phyloP scores from a whole-genome alignment of 208 protist genomes.

The Leishmania amazonensis region DNA sequence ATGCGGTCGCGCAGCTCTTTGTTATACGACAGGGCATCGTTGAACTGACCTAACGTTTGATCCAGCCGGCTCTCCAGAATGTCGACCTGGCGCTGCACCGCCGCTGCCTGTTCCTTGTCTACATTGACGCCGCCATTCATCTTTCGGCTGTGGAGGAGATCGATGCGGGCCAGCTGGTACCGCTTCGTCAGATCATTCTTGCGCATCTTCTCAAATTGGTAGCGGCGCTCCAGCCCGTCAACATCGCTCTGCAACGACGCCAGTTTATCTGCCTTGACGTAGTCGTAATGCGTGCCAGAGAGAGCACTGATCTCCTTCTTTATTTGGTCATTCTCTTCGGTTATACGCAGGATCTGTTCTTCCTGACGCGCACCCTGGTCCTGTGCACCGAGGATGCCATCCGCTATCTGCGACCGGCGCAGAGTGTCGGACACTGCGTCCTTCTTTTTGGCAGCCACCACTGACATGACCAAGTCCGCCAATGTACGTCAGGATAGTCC shows the following conservation, averaged over 20 bases:
- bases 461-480: conserved; percentile 17
- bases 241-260: conserved; percentile 82
- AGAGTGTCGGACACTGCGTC: conserved; percentile 37
- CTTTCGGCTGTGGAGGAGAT: conserved; percentile 84
- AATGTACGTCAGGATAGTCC: background rate
- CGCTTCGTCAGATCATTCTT: conserved; percentile 90
- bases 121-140: conserved; percentile 92
- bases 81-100: conserved; percentile 92
- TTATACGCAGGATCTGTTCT: conserved; percentile 75
- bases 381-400: conserved; percentile 60
- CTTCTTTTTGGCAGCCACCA: conserved; percentile 24
- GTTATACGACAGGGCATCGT: conserved; percentile 95
- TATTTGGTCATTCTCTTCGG: conserved; percentile 85
- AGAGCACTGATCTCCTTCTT: conserved; percentile 87
- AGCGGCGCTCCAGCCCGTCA: conserved; percentile 86
- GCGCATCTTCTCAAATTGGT: conserved; percentile 93
- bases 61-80: conserved; percentile 96
- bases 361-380: conserved; percentile 69
- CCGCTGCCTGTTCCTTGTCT: conserved; percentile 88
- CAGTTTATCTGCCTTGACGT: conserved; percentile 89
- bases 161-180: conserved; percentile 85
- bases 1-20: conserved; percentile 96
- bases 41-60: conserved; percentile 96
- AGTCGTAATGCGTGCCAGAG: conserved; percentile 78
- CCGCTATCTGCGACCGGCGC: conserved; percentile 69